Base-by-base conservation (phyloP, 495 filamentous ascomycete genomes). In the Delitschia confertaspora region DNA sequence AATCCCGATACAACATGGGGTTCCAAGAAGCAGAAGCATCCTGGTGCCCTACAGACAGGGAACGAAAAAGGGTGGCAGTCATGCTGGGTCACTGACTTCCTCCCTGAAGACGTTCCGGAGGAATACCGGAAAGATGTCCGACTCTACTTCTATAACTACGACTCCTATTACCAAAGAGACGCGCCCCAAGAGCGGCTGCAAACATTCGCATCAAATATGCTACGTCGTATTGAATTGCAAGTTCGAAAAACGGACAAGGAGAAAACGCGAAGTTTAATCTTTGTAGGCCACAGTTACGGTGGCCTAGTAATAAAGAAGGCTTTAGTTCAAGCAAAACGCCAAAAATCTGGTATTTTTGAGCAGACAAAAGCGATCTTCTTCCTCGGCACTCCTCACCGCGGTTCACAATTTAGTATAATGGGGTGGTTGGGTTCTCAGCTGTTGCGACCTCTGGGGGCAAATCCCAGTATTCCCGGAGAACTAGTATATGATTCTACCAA, bases 291-390 rank as follows among this genome's bases (percentile, higher is more conserved):
- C 33, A 53, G 50, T 29, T 49, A 53, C 33, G 47, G 50, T n/a
- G 52, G 49, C 40, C 52, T 56, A 18, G 49, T 56, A 25, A 45
- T 56, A 6, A 56, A 56, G 21, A 42, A 51, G 47, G 49, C 47
- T 39, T 34, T 55, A 30, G 39, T 51, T 32, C 30, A 41, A 37
- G 47, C 47, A 27, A 42, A 40, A n/a, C n/a, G n/a, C n/a, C 11
- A 36, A 7, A 24, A 38, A 27, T 52, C 49, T 17, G 27, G 20
- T 33, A 16, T 39, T 53, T 42, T 29, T 30, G 37, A 46, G 34
- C 39, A 39, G 18, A 55, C 51, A 21, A 55, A 42, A 40, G 51
- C 48, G 22, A 41, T 52, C 25, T 44, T 55, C 25, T 55, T 55
- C 34, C 32, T 55, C 21, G 51, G 51, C 51, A 55, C 51, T 17